Evolutionary conservation across 164 flowering plant species (phyloP).

Genomic region (Sedum album): DNA sequence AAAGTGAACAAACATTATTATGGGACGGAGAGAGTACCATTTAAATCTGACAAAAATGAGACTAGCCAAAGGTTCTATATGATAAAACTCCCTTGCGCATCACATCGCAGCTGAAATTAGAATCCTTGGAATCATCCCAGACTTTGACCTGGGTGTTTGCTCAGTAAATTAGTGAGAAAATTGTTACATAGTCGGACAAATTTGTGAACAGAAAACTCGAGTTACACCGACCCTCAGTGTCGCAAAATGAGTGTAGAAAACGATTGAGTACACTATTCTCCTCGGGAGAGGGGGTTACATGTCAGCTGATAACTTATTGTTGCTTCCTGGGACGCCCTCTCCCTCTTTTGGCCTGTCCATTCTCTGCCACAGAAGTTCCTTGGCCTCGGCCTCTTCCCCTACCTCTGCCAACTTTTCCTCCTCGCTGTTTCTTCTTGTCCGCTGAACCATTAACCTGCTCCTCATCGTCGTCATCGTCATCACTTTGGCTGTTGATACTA

Average conservation of each 20-base stretch:
- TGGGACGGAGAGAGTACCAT: too few relatives aligned
- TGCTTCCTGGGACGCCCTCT: constrained; percentile 8
- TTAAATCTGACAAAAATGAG: too few relatives aligned
- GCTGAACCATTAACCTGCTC: constrained; percentile 34
- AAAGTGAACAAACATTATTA: too few relatives aligned
- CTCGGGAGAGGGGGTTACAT: neutral
- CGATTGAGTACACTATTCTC: neutral
- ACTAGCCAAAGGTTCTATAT: too few relatives aligned
- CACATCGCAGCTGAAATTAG: neutral
- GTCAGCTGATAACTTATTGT: neutral
- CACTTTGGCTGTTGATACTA: constrained; percentile 28
- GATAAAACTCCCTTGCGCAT: too few relatives aligned
- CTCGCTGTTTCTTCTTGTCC: constrained; percentile 21
- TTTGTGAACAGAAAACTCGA: neutral
- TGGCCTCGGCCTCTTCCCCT: constrained; percentile 36
- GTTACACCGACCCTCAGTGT: neutral
- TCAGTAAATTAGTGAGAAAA: neutral
- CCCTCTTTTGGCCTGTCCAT: constrained; percentile 3
- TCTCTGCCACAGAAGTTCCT: constrained; percentile 16
- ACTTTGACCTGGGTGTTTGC: neutral
- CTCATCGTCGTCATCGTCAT: constrained; percentile 22
- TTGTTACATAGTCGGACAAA: neutral
- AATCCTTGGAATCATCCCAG: neutral
- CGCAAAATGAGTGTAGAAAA: neutral
- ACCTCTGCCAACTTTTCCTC: constrained; percentile 33